These are phyloP conservation scores for Tausonia pullulans DNA, from an alignment of 1,284 basidiomycete genomes.

Conservation along the genomic window DNA sequence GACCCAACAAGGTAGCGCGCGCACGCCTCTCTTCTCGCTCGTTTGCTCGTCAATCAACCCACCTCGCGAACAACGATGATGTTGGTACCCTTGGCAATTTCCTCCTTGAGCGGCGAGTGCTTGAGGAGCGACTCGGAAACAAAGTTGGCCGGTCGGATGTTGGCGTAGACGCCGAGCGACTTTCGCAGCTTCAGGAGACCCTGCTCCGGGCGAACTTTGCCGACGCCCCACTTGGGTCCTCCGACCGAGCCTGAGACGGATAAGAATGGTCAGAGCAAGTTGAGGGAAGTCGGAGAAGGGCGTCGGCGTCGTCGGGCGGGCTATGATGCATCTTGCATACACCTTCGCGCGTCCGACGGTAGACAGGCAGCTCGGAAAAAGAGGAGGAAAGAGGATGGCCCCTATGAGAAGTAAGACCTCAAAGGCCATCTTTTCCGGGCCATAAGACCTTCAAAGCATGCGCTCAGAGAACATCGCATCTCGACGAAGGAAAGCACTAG, in stretches of 20 bases:
- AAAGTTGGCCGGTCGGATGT: conserved; percentile 94
- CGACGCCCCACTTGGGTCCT: conserved; percentile 96
- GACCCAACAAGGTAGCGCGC: background rate
- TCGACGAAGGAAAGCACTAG: too few relatives aligned
- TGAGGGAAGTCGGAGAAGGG: background rate
- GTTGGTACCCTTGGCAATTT: conserved; percentile 73
- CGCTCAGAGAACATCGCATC: too few relatives aligned
- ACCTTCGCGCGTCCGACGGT: too few relatives aligned
- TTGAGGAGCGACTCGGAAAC: conserved; percentile 80
- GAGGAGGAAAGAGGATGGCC: too few relatives aligned
- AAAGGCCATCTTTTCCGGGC: too few relatives aligned
- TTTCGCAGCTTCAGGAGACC: conserved; percentile 89
- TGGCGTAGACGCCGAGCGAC: conserved; percentile 87
- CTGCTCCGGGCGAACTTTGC: conserved; percentile 87
- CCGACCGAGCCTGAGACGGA: conserved; percentile 68
- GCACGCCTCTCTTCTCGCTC: background rate
- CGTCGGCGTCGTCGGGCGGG: too few relatives aligned
- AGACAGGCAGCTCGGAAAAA: too few relatives aligned
- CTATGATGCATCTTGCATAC: too few relatives aligned
- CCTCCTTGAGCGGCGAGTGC: conserved; percentile 85
- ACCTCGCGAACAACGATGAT: conserved; percentile 94
- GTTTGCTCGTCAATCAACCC: conserved; percentile 37
- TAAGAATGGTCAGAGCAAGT: background rate
- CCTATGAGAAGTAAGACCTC: too few relatives aligned
- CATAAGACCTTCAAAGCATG: too few relatives aligned